A percentile compares a stretch with the other conserved stretches of the same genome.
phyloP scores from a whole-genome alignment of 257 asterid genomes.

The Cinchona pubescens region DNA sequence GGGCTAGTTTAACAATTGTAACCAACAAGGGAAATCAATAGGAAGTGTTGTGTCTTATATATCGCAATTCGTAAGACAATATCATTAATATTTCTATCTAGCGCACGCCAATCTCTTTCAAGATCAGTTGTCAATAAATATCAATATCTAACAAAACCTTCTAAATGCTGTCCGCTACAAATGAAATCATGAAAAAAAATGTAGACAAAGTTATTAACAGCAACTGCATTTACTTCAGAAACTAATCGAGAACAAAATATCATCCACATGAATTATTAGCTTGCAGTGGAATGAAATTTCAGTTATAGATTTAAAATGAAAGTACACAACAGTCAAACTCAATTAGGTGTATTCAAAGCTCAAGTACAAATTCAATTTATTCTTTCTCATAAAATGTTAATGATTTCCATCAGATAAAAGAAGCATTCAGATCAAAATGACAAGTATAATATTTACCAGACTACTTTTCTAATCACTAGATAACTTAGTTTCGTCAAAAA shows the following conservation, averaged over 20 bases:
- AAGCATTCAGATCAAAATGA: not conserved
- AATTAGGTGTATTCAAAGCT: not conserved
- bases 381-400: not conserved
- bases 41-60: not conserved
- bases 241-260: not conserved
- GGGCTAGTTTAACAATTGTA: not conserved
- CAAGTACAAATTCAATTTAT: not conserved
- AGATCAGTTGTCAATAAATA: not conserved
- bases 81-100: too few relatives aligned
- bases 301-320: not conserved
- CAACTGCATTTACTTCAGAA: not conserved
- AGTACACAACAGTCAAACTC: not conserved
- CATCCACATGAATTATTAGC: not conserved
- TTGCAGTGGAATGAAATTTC: not conserved
- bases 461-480: not conserved
- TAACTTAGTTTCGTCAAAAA: not conserved
- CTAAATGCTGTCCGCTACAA: not conserved
- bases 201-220: not conserved
- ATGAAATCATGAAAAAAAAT: too few relatives aligned
- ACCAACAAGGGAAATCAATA: not conserved
- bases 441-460: too few relatives aligned
- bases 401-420: not conserved
- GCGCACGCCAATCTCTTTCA: not conserved
- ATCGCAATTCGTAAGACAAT: not conserved
- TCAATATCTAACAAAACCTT: not conserved